Evolutionary conservation across 495 filamentous ascomycete genomes (phyloP).

Genomic region (Amniculicola lignicola): DNA sequence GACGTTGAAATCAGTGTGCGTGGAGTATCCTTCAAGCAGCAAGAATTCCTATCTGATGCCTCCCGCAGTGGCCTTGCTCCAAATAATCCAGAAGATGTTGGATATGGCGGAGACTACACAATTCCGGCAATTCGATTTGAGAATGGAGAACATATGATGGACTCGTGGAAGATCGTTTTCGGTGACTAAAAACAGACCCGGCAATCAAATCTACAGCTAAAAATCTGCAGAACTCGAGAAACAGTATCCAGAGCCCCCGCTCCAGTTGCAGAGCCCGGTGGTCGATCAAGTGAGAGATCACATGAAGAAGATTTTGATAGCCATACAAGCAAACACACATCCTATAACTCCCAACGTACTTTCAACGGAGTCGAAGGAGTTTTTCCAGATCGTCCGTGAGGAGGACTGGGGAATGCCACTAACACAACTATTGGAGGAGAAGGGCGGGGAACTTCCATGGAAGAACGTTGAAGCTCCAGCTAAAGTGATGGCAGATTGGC

Average conservation of each 20-base stretch:
- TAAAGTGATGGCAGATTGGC: conserved; percentile 45
- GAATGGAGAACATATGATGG: conserved; percentile 56
- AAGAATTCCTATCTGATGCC: background rate
- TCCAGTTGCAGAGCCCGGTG: conserved; percentile 51
- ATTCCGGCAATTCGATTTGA: conserved; percentile 53
- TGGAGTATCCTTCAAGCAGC: background rate
- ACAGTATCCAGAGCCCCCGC: conserved; percentile 50
- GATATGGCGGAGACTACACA: conserved; percentile 45
- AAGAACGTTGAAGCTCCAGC: conserved; percentile 39
- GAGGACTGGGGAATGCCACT: conserved; percentile 46
- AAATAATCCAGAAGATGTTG: conserved; percentile 39
- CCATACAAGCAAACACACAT: conserved; percentile 38
- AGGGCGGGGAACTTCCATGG: conserved; percentile 46
- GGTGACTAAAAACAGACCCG: background rate
- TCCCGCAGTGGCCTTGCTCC: conserved; percentile 38
- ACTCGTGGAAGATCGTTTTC: conserved; percentile 52
- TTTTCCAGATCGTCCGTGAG: conserved; percentile 48
- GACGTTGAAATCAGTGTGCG: conserved; percentile 47
- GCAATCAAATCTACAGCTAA: background rate
- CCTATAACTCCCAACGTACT: conserved; percentile 45
- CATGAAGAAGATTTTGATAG: conserved; percentile 17
- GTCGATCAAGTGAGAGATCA: conserved; percentile 37
- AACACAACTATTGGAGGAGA: conserved; percentile 41
- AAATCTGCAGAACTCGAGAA: conserved; percentile 46
- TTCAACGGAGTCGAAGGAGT: conserved; percentile 41